Evolutionary conservation across 768 basidiomycete genomes (phyloP).

Genomic region (Neoboletus brunneissimus): DNA sequence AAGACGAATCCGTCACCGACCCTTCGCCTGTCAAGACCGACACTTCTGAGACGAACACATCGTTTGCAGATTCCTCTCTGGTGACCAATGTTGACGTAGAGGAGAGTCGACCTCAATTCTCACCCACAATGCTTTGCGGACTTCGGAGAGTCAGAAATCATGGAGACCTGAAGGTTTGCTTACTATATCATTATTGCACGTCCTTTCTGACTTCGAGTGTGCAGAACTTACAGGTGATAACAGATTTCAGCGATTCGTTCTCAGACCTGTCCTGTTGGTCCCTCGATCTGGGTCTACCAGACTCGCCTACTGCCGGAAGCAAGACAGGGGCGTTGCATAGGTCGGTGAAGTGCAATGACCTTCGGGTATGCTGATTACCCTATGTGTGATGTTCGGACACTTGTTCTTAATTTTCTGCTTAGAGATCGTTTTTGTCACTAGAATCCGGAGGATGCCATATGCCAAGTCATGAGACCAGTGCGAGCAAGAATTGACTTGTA

Average conservation of each 20-base stretch:
- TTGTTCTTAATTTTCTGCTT: not conserved
- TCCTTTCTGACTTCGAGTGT: not conserved
- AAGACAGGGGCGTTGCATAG: slow-evolving; percentile 7
- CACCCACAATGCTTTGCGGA: not conserved
- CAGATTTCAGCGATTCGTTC: not conserved
- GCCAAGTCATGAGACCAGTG: not conserved
- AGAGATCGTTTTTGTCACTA: slow-evolving; percentile 3
- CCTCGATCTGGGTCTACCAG: not conserved
- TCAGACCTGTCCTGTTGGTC: slow-evolving; percentile 4
- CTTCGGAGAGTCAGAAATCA: slow-evolving; percentile 6
- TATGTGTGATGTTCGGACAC: not conserved
- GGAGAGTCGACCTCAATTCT: not conserved
- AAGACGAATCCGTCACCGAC: not conserved
- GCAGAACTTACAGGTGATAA: not conserved
- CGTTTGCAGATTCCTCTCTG: slow-evolving; percentile 9
- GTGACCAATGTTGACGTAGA: slow-evolving; percentile 1
- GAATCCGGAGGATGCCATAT: not conserved
- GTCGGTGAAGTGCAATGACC: slow-evolving; percentile 9
- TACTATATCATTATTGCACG: not conserved
- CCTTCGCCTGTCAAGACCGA: slow-evolving; percentile 4
- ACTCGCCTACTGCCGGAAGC: not conserved
- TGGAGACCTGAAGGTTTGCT: slow-evolving; percentile 5
- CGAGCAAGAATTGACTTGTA: not conserved
- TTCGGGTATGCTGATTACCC: slow-evolving; percentile 8
- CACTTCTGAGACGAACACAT: not conserved